phyloP scores from a whole-genome alignment of 2,329 filamentous ascomycete genomes.

The Simplicillium sp. region DNA sequence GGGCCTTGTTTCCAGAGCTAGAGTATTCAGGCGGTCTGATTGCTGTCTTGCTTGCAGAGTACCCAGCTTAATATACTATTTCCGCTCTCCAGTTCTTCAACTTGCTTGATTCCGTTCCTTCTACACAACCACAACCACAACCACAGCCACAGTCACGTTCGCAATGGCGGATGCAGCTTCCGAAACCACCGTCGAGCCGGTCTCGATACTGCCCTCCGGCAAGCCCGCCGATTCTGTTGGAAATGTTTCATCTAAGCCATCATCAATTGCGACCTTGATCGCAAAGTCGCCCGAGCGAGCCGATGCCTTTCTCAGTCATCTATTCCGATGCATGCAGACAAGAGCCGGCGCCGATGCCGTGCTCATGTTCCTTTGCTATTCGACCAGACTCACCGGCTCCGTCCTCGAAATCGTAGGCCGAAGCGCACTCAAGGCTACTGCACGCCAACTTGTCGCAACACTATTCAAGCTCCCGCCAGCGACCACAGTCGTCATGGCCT shows the following conservation, averaged over 20 bases:
- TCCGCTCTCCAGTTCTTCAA: no score
- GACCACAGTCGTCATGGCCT: constrained; percentile 34
- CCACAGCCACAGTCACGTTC: neutral
- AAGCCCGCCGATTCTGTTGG: constrained; percentile 2
- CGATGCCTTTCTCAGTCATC: constrained; percentile 45
- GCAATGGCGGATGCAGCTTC: neutral
- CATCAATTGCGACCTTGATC: constrained; percentile 10
- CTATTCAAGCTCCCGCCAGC: constrained; percentile 40
- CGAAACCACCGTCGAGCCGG: neutral
- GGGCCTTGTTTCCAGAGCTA: no score
- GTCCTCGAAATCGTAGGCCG: constrained; percentile 43
- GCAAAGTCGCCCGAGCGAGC: constrained; percentile 23
- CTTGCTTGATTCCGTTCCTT: no score
- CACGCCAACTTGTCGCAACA: constrained; percentile 41
- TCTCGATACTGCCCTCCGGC: constrained; percentile 9
- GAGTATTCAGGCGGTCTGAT: no score
- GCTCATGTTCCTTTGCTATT: constrained; percentile 61
- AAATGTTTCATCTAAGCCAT: neutral
- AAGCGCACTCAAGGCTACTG: constrained; percentile 45
- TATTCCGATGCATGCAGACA: constrained; percentile 56
- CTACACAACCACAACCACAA: no score
- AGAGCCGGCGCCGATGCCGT: constrained; percentile 60
- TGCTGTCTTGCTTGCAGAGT: no score
- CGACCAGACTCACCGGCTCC: constrained; percentile 44
- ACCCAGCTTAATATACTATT: no score